Percentiles rank a stretch among this genome's conserved stretches.
Conservation (phyloP, 2,329 filamentous ascomycete genomes). For the Colletotrichum plurivorum region DNA sequence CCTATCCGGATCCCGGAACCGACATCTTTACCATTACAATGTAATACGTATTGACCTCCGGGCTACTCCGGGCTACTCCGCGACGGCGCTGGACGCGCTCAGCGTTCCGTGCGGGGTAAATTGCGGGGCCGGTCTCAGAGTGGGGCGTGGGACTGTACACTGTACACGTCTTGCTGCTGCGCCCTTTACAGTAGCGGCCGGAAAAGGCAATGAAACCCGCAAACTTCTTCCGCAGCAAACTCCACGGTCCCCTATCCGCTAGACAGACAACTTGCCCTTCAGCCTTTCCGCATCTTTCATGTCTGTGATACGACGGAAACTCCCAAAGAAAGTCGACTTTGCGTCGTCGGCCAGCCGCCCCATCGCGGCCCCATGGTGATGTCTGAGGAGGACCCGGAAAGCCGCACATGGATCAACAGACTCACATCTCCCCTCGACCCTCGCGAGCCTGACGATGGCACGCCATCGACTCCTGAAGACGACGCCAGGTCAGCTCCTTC, state of each 20-base stretch:
- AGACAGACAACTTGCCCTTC: no score
- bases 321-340: neutral
- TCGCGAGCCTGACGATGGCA: neutral
- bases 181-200: neutral
- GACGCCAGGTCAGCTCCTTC: neutral
- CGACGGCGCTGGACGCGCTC: no score
- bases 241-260: neutral
- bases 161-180: no score
- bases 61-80: no score
- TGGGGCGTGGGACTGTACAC: no score
- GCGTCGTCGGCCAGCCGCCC: neutral
- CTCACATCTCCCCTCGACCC: constrained; percentile 24
- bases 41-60: no score
- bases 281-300: neutral
- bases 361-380: neutral
- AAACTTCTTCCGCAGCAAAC: neutral
- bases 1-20: no score
- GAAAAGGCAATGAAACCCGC: constrained; percentile 16
- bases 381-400: constrained; percentile 3
- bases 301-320: neutral
- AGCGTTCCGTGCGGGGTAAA: no score
- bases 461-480: neutral
- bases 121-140: no score
- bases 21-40: no score
- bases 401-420: constrained; percentile 12